Base-by-base conservation (phyloP, 768 basidiomycete species). In the Butyriboletus loyo region DNA sequence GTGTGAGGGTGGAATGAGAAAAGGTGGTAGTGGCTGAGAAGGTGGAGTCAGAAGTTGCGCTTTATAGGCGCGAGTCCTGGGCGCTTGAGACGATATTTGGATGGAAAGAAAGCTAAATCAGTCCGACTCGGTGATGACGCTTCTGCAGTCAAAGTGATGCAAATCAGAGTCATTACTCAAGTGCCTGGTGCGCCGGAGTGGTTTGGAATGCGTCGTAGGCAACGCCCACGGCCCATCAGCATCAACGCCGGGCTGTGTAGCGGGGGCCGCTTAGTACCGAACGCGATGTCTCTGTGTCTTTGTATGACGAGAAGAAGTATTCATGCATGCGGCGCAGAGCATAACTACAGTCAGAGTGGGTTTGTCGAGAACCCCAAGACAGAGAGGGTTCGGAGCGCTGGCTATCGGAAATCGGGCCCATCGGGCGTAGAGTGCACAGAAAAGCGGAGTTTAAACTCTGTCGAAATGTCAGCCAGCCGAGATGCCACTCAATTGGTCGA, bases 61-160 rank as follows among this genome's bases (percentile, higher is more conserved):
- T 54, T 66, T 63, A 61, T 38, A 30, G 17, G 38, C 38, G 11
- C 6, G 21, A 28, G n/a, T n/a, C 10, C 7, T 45, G 46, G 25
- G 65, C 65, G 62, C 50, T 15, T 37, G 43, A 4, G 14, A 11
- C 14, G 31, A 17, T 10, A n/a, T 4, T n/a, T n/a, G 24, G 32
- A 52, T 35, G 5, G 28, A 25, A 30, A 57, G 39, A 34, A 37
- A 43, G 13, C 55, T 7, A 53, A 53, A 53, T 49, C 28, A 0
- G 54, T 50, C 52, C 4, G 43, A 50, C 48, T 58, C 50, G 27
- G 47, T 25, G 11, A 53, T 47, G 30, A 17, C 28, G 8, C 40
- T 36, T 9, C 35, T 22, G 5, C 49, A 15, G 55, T 31, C 49
- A 56, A 22, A 30, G 8, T 54, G 59, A 46, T 28, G 14, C 17